Conservation (phyloP, 306 rosid genomes). For the Glycine soja region DNA sequence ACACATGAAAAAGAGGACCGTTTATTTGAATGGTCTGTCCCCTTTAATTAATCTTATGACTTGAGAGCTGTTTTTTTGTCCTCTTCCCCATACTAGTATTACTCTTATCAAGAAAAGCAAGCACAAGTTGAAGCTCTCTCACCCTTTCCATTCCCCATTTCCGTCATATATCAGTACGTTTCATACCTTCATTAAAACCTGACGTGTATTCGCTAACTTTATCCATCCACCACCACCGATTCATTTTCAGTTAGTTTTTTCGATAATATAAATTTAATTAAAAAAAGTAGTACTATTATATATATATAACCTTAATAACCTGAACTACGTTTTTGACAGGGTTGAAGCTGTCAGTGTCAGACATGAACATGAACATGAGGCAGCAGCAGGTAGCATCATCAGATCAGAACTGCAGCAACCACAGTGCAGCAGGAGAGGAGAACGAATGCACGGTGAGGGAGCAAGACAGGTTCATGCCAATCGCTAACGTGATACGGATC, state of each 20-base stretch:
- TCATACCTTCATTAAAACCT: conserved; percentile 6
- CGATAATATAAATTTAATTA: background rate
- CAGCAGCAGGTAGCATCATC: background rate
- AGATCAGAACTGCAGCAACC: background rate
- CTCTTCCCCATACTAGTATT: conserved; percentile 25
- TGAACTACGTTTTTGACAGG: conserved; percentile 40
- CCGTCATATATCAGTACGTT: background rate
- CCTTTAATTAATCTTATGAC: conserved; percentile 36
- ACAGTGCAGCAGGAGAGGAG: conserved; percentile 44
- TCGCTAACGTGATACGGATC: conserved; percentile 87
- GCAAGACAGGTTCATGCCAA: conserved; percentile 95
- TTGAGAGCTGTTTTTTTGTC: conserved; percentile 44
- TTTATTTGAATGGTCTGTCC: conserved; percentile 38
- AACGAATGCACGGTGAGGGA: conserved; percentile 78
- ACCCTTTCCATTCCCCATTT: background rate
- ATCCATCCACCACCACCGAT: conserved; percentile 5
- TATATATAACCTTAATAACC: too few relatives aligned
- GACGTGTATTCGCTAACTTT: conserved; percentile 12
- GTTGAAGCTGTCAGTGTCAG: conserved; percentile 54
- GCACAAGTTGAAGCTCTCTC: background rate
- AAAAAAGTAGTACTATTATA: too few relatives aligned
- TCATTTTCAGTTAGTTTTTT: background rate
- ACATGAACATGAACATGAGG: conserved; percentile 39
- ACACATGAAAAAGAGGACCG: conserved; percentile 36
- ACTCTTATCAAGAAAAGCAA: conserved; percentile 19